phyloP scores from a whole-genome alignment of 2,329 filamentous ascomycete genomes.

The Biscogniauxia marginata region DNA sequence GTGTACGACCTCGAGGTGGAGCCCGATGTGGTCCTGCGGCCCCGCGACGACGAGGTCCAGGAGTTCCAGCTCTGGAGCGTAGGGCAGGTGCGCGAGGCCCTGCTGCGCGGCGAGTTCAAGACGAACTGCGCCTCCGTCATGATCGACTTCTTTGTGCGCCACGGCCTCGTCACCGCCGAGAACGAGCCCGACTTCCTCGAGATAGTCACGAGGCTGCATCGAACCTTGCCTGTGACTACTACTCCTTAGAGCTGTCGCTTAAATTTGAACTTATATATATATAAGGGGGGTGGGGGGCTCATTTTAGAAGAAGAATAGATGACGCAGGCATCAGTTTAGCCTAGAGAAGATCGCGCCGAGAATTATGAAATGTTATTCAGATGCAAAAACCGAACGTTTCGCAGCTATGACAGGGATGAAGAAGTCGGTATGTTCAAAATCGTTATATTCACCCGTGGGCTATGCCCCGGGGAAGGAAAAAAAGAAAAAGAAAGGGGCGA shows the following conservation, averaged over 20 bases:
- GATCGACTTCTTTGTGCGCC: constrained; percentile 70
- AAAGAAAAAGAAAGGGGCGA: too few species aligned
- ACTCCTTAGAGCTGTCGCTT: neutral
- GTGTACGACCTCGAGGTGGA: constrained; percentile 67
- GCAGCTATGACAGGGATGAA: too few species aligned
- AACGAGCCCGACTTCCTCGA: constrained; percentile 67
- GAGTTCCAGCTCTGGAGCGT: constrained; percentile 57
- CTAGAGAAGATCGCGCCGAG: too few species aligned
- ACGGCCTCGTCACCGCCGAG: constrained; percentile 63
- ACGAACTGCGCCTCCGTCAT: constrained; percentile 68
- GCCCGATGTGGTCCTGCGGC: constrained; percentile 53
- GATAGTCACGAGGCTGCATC: constrained; percentile 43
- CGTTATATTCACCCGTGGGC: too few species aligned
- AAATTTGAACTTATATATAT: too few species aligned
- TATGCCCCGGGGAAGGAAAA: too few species aligned
- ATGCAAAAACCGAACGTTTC: too few species aligned
- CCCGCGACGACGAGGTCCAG: constrained; percentile 61
- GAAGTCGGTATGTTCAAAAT: too few species aligned
- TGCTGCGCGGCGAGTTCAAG: constrained; percentile 65
- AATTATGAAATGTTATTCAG: too few species aligned
- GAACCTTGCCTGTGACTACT: constrained; percentile 22
- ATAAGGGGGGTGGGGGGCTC: too few species aligned
- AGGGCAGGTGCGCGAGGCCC: constrained; percentile 49
- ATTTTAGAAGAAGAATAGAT: neutral
- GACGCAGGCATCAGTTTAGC: too few species aligned